These are phyloP conservation scores for Colletotrichum endophyticum DNA, from an alignment of 2,329 filamentous ascomycete genomes.

Conservation along the genomic window DNA sequence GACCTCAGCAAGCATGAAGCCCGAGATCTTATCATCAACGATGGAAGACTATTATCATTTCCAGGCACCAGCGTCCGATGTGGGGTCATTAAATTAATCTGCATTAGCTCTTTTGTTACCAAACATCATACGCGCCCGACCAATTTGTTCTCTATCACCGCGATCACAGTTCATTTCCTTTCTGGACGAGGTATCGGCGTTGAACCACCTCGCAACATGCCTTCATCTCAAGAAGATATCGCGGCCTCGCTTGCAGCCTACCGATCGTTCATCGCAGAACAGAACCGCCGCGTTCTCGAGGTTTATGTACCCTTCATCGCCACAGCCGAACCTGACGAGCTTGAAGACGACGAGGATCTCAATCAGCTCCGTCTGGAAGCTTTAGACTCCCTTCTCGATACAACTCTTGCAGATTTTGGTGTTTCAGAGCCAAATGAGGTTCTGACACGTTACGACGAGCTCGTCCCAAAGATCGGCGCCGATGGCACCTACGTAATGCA, in stretches of 20 bases:
- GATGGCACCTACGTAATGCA: background rate
- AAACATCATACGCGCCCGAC: no score
- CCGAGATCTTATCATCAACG: background rate
- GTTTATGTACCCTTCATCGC: background rate
- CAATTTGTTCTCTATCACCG: background rate
- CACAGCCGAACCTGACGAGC: background rate
- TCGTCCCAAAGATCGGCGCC: background rate
- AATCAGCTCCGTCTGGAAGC: background rate
- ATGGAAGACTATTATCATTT: background rate
- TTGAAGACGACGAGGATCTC: background rate
- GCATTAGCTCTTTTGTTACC: background rate
- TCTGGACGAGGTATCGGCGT: no score
- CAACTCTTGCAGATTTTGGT: background rate
- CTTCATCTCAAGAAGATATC: background rate
- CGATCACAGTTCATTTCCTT: rapidly evolving
- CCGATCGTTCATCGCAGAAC: background rate
- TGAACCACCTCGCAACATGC: background rate
- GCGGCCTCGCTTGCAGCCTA: background rate
- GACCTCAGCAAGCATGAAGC: background rate
- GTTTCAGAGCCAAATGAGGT: background rate
- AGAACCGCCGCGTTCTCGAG: background rate
- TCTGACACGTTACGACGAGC: background rate
- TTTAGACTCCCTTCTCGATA: background rate
- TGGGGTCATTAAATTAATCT: background rate
- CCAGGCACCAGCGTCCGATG: background rate